phyloP scores from a whole-genome alignment of 352 stramenopile genomes.

The Globisporangium iwayamae region DNA sequence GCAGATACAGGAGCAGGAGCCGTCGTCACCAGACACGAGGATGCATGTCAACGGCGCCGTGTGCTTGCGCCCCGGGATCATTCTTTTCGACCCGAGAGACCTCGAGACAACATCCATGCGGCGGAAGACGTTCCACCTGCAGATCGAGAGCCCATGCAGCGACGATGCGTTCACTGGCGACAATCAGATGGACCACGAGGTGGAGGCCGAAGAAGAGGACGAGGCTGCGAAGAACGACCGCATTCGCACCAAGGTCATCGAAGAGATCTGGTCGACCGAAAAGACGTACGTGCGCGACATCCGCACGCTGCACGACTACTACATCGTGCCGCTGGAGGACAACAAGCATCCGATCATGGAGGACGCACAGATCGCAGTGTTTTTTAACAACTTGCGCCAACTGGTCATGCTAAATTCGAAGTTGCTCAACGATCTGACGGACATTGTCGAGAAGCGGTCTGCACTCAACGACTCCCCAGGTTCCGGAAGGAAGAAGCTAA shows the following conservation, averaged over 20 bases:
- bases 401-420: slow-evolving; percentile 86
- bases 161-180: slow-evolving; percentile 12
- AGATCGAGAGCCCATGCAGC: slow-evolving; percentile 17
- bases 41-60: slow-evolving; percentile 7
- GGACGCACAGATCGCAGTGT: slow-evolving; percentile 82
- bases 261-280: slow-evolving; percentile 81
- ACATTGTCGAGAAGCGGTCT: slow-evolving; percentile 47
- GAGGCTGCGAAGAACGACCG: slow-evolving; percentile 17
- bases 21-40: slow-evolving; percentile 3
- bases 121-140: neutral
- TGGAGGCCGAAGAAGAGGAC: slow-evolving; percentile 8
- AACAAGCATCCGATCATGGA: slow-evolving; percentile 78
- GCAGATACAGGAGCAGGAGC: slow-evolving; percentile 1
- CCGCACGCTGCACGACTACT: slow-evolving; percentile 69
- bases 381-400: slow-evolving; percentile 82
- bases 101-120: slow-evolving; percentile 15
- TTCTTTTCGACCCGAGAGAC: slow-evolving; percentile 55
- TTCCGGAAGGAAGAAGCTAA: neutral
- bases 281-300: slow-evolving; percentile 76
- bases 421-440: slow-evolving; percentile 61
- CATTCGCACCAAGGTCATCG: slow-evolving; percentile 52
- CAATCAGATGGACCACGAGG: slow-evolving; percentile 20
- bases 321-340: slow-evolving; percentile 77
- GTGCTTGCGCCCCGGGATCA: slow-evolving; percentile 26
- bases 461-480: slow-evolving; percentile 3